Conservation (phyloP, 768 basidiomycete species). For the Obba rivulosa region DNA sequence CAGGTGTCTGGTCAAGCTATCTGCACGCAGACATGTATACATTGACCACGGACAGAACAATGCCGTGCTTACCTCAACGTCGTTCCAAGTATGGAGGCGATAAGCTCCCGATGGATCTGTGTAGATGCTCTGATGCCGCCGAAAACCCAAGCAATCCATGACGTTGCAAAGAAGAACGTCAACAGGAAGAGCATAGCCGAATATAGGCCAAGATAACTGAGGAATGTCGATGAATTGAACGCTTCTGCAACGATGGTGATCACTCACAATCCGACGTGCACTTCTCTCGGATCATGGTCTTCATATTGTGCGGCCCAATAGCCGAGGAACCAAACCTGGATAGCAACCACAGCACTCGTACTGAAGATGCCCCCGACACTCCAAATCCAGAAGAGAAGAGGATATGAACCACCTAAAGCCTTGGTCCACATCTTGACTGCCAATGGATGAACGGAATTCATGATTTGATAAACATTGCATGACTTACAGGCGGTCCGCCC, state of each 20-base stretch:
- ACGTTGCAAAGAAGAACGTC: conserved; percentile 28
- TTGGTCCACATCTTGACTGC: conserved; percentile 26
- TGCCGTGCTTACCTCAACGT: conserved; percentile 43
- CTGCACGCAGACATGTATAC: conserved; percentile 4
- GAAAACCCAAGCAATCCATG: conserved; percentile 34
- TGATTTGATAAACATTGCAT: neutral
- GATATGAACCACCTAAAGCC: conserved; percentile 19
- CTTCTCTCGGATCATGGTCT: conserved; percentile 24
- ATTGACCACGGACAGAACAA: neutral
- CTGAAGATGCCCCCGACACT: conserved; percentile 14
- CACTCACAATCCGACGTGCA: conserved; percentile 30
- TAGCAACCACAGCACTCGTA: conserved; percentile 15
- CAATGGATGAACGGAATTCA: conserved; percentile 1
- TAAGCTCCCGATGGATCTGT: conserved; percentile 44
- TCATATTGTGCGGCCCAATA: conserved; percentile 41
- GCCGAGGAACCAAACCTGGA: conserved; percentile 40
- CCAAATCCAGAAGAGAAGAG: conserved; percentile 28
- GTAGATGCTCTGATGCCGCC: conserved; percentile 51
- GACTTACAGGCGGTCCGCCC: conserved; percentile 38
- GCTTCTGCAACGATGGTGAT: neutral
- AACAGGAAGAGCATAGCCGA: conserved; percentile 29
- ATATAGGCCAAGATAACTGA: conserved; percentile 47
- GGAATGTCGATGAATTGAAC: neutral
- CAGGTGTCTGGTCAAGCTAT: conserved; percentile 44
- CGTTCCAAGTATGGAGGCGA: conserved; percentile 50